Conservation (phyloP, 2,329 filamentous ascomycete species). For the Alternaria triticina region DNA sequence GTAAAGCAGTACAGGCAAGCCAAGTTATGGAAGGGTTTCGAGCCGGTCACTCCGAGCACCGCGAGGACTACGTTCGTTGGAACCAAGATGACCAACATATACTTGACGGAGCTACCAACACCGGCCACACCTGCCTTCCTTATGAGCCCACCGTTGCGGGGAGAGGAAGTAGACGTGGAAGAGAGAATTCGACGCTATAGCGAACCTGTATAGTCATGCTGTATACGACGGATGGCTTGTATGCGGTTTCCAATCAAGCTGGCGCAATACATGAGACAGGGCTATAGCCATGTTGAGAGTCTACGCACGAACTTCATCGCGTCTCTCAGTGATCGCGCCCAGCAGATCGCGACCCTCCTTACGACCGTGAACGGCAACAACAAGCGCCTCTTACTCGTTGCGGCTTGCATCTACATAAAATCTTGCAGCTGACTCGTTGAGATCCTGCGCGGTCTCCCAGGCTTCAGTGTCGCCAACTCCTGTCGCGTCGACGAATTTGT, state of each 20-base stretch:
- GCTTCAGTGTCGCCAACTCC: neutral
- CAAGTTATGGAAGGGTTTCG: slow-evolving; percentile 27
- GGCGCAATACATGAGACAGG: neutral
- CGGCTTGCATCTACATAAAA: neutral
- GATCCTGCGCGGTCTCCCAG: neutral
- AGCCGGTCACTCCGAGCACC: slow-evolving; percentile 16
- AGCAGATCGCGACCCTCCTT: neutral
- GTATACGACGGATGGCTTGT: neutral
- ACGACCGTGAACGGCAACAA: neutral
- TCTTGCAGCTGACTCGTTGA: neutral
- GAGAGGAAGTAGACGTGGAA: neutral
- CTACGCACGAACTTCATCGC: neutral
- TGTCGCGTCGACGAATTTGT: neutral
- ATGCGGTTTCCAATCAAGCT: neutral
- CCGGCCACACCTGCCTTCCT: slow-evolving; percentile 13
- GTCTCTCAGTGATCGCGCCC: neutral
- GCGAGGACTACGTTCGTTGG: slow-evolving; percentile 7
- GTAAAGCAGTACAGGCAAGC: slow-evolving; percentile 15
- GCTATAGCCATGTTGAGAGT: neutral
- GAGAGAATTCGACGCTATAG: neutral
- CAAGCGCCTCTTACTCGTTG: neutral
- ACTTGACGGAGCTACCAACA: slow-evolving; percentile 16
- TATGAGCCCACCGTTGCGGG: slow-evolving; percentile 3
- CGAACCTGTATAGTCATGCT: neutral
- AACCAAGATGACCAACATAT: slow-evolving; percentile 13